Evolutionary conservation across 768 basidiomycete species (phyloP), one percentile per base, ranked within the genome.

Genomic region (Cystofilobasidium capitatum): DNA sequence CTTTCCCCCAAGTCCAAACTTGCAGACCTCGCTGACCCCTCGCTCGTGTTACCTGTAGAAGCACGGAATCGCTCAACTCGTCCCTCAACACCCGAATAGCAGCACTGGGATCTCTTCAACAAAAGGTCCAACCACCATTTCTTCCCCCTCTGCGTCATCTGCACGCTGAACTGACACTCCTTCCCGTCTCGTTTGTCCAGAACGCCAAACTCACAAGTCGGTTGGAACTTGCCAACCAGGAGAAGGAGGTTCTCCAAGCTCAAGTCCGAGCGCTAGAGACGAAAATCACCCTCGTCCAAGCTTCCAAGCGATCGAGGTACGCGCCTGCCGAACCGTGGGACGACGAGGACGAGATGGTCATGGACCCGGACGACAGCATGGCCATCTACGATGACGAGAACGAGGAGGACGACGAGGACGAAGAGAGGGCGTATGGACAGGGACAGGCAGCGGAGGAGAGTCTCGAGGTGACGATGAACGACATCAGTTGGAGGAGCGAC

Each of bases 401-500:
- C 2, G 39, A 24, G 14, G 59, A 44, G 31, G 59, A 42, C 5
- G 24, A 8, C 39, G 37, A 24, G 36, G 4, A 22, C 49, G n/a
- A 7, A 4, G 13, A 9, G 3, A 29, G 7, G n/a, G 8, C 45
- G 45, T 24, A 4, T 13, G 6, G 9, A 3, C 49, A 33, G 20
- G 9, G 9, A 33, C 8, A 33, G 17, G 37, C 17, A 14, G 22
- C 24, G 31, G 59, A 61, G 4, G 59, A 61, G 22, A 61, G 39
- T 29, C 39, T 29, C 22, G 39, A 61, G 40, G 37, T 59, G 36
- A 40, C 59, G 39, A 20, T 26, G n/a, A 42, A 45, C 24, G 59
- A 61, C 26, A 45, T 61, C 24, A 61, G 59, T 35, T 61, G 59
- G 59, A 36, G 13, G 29, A 61, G 59, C 59, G 39, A 61, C n/a